Percentiles rank a stretch among this genome's conserved stretches.
Evolutionary conservation across 331 rosid species (phyloP).

Genomic region (Quercus phellos): DNA sequence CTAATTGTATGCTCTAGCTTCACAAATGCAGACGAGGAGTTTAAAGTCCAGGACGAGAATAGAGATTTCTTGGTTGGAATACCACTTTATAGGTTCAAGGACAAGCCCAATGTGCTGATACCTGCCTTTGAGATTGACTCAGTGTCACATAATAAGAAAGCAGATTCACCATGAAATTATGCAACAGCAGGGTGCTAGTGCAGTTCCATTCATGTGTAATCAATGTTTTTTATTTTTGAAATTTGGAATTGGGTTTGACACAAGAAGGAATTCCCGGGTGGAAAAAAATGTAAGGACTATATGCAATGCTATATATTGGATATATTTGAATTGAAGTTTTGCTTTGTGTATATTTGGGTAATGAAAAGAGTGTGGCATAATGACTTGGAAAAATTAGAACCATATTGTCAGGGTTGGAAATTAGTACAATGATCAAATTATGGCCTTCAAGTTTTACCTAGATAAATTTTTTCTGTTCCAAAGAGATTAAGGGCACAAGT

Average conservation of each 20-base stretch:
- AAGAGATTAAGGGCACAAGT: too few species aligned
- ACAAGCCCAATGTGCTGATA: constrained; percentile 10
- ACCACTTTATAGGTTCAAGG: constrained; percentile 30
- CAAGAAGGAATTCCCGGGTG: neutral
- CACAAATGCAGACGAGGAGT: neutral
- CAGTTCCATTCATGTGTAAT: neutral
- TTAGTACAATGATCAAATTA: too few species aligned
- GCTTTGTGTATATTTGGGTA: too few species aligned
- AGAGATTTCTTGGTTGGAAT: constrained; percentile 11
- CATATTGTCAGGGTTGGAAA: too few species aligned
- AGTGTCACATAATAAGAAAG: too few species aligned
- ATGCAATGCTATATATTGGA: neutral
- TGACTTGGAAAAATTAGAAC: too few species aligned
- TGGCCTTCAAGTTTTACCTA: too few species aligned
- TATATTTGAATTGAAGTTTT: neutral
- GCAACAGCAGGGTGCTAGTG: neutral
- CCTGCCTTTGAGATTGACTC: constrained; percentile 12
- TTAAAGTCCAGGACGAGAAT: neutral
- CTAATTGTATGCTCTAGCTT: neutral
- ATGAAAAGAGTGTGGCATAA: too few species aligned
- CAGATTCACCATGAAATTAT: neutral
- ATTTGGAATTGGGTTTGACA: neutral
- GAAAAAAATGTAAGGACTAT: neutral
- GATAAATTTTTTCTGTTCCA: too few species aligned
- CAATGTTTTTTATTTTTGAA: neutral